Conservation (phyloP, 176 grass and related monocot species). For the Puya raimondii region DNA sequence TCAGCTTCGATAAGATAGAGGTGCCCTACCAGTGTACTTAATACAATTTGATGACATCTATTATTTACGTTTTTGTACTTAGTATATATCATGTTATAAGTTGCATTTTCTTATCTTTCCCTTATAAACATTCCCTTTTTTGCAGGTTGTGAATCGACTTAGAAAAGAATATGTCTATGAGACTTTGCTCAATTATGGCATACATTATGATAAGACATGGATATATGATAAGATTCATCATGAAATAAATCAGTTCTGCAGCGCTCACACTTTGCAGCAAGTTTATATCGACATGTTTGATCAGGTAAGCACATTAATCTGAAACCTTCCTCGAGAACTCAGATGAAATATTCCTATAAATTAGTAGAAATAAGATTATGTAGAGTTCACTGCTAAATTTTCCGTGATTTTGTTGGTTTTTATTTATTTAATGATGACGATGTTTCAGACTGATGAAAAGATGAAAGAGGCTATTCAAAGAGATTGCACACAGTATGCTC, state of each 20-base stretch:
- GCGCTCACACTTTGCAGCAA: slow-evolving; percentile 88
- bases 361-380: not conserved
- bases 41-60: not conserved
- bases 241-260: slow-evolving; percentile 99
- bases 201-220: slow-evolving; percentile 97
- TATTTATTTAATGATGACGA: not conserved
- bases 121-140: not conserved
- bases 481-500: slow-evolving; percentile 91
- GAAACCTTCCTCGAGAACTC: not conserved
- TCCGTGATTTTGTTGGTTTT: not conserved
- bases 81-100: not conserved
- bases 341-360: not conserved
- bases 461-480: slow-evolving; percentile 99
- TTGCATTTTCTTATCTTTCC: not conserved
- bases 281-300: slow-evolving; percentile 99
- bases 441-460: slow-evolving; percentile 86
- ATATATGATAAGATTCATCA: slow-evolving; percentile 99
- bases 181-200: slow-evolving; percentile 89
- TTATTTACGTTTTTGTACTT: not conserved
- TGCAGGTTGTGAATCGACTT: slow-evolving; percentile 92
- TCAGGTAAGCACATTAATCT: slow-evolving; percentile 49
- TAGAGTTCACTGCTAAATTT: not conserved
- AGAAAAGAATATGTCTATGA: slow-evolving; percentile 79
- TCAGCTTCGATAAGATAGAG: slow-evolving; percentile 99
- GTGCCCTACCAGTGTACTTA: slow-evolving; percentile 23